These are phyloP conservation scores for Psilocybe tampanensis DNA, from an alignment of 768 basidiomycete genomes.

Conservation along the genomic window DNA sequence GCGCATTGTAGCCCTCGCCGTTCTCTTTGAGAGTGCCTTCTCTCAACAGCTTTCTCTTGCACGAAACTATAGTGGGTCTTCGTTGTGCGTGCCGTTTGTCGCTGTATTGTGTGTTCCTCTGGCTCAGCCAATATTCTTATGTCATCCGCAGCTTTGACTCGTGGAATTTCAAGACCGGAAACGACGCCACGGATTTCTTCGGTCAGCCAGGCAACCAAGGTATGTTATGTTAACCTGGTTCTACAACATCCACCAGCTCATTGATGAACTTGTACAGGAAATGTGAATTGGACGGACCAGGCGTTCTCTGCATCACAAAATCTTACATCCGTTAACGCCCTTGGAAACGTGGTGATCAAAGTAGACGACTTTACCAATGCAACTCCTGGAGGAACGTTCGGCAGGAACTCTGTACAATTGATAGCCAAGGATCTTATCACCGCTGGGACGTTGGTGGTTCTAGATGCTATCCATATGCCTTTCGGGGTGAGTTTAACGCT, in stretches of 20 bases:
- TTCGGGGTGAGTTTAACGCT: slow-evolving; percentile 5
- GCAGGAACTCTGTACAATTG: slow-evolving; percentile 8
- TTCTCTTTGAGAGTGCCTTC: slow-evolving; percentile 4
- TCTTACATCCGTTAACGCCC: slow-evolving; percentile 1
- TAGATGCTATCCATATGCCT: slow-evolving; percentile 11
- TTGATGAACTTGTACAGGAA: not conserved
- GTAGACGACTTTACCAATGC: slow-evolving; percentile 7
- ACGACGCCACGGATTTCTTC: slow-evolving; percentile 6
- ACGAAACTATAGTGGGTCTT: slow-evolving; percentile 7
- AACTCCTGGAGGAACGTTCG: slow-evolving; percentile 3
- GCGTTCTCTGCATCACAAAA: not conserved
- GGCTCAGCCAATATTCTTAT: not conserved
- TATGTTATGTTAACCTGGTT: not conserved
- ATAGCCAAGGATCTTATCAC: not conserved
- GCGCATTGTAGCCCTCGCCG: slow-evolving; percentile 6
- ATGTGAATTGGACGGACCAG: slow-evolving; percentile 4
- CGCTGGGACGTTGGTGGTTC: slow-evolving; percentile 5
- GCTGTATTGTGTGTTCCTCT: not conserved
- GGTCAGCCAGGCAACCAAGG: slow-evolving; percentile 5
- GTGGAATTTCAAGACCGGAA: slow-evolving; percentile 10
- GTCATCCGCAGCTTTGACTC: slow-evolving; percentile 4
- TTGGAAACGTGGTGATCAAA: slow-evolving; percentile 7
- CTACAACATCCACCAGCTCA: not conserved
- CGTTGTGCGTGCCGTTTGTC: not conserved
- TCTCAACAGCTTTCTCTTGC: slow-evolving; percentile 5